A percentile compares a stretch with the other conserved stretches of the same genome.
Conservation (phyloP, 768 basidiomycete species). For the Pleurotus djamor region DNA sequence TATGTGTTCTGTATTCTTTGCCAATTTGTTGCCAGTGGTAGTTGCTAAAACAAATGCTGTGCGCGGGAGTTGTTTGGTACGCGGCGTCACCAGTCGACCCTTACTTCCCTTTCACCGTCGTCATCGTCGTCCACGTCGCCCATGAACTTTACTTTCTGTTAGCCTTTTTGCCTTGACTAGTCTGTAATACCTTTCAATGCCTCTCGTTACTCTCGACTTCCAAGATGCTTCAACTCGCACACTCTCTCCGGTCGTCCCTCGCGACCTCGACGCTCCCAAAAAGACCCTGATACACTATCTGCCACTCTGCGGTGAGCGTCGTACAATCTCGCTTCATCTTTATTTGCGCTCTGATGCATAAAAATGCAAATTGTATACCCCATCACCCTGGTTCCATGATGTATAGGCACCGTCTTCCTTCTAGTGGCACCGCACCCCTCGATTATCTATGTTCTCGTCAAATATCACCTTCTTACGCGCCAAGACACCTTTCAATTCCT, state of each 20-base stretch:
- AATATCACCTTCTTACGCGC: constrained; percentile 61
- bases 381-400: not conserved
- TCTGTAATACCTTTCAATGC: not conserved
- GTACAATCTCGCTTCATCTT: not conserved
- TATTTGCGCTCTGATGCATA: not conserved
- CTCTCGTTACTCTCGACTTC: constrained; percentile 10
- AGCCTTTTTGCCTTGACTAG: not conserved
- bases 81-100: not conserved
- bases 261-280: constrained; percentile 25
- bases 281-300: constrained; percentile 58
- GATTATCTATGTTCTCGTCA: constrained; percentile 60
- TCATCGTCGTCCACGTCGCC: not conserved
- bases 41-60: not conserved
- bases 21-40: too few species aligned
- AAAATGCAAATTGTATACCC: not conserved
- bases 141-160: not conserved
- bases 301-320: constrained; percentile 50
- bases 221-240: constrained; percentile 14
- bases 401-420: constrained; percentile 41
- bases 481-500: constrained; percentile 43
- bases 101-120: not conserved
- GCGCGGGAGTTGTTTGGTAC: not conserved
- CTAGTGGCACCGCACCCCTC: constrained; percentile 78
- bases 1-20: not conserved
- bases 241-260: constrained; percentile 15